Evolutionary conservation across 1,139 yeast genomes (phyloP).

Genomic region (Arxiozyma telluris): DNA sequence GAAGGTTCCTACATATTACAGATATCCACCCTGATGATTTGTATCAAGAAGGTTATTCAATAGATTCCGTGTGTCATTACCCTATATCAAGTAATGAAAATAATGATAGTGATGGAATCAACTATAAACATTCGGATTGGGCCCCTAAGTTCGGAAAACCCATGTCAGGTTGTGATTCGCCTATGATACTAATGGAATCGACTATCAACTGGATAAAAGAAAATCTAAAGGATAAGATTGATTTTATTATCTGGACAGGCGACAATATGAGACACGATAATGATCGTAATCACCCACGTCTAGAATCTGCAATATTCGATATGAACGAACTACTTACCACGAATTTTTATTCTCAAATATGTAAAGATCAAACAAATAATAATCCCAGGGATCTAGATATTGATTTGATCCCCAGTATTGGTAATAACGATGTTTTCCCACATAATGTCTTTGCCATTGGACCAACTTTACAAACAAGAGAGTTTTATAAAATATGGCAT

Average conservation of each 20-base stretch:
- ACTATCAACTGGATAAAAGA: constrained; percentile 60
- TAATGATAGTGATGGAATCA: not conserved
- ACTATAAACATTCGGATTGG: constrained; percentile 9
- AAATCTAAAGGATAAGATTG: constrained; percentile 64
- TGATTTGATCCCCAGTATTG: constrained; percentile 59
- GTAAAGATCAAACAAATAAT: constrained; percentile 23
- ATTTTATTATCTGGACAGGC: constrained; percentile 85
- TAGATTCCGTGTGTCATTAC: constrained; percentile 50
- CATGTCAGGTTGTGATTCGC: constrained; percentile 60
- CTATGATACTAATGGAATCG: constrained; percentile 48
- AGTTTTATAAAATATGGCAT: constrained; percentile 64
- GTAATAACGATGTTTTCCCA: constrained; percentile 84
- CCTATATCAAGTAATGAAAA: constrained; percentile 27
- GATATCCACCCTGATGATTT: constrained; percentile 81
- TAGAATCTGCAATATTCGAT: constrained; percentile 59
- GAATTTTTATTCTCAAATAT: constrained; percentile 39
- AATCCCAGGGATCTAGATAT: constrained; percentile 37
- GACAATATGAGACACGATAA: constrained; percentile 83
- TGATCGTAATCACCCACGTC: constrained; percentile 63
- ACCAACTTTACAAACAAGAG: constrained; percentile 76
- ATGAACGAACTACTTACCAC: constrained; percentile 56
- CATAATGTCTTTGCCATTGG: constrained; percentile 79
- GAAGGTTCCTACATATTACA: constrained; percentile 74
- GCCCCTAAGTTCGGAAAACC: constrained; percentile 74
- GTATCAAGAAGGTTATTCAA: constrained; percentile 46